Base-by-base conservation (phyloP, 164 flowering plant genomes). In the Vitis riparia region DNA sequence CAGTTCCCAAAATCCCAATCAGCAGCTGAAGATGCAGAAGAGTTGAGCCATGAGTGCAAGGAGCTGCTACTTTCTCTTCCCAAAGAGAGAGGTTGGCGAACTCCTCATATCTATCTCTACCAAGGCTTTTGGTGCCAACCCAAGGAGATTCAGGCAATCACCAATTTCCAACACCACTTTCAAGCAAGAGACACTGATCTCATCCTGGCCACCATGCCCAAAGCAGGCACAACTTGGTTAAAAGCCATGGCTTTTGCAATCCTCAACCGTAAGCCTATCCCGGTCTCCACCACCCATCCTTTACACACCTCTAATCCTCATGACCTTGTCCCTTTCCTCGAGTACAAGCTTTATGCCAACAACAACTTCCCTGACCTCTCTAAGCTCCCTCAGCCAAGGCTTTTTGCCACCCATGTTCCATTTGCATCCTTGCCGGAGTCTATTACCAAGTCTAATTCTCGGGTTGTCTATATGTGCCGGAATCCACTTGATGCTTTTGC, bases 321-420 rank as follows among this genome's bases (percentile, higher is more conserved):
- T 62, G 88, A 83, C n/a, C 84, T 84, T 16, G 82, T 84, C 0
- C 88, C 87, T 8, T 85, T 83, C 71, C 55, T 87, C 11, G 88
- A 83, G 71, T 81, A 76, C 76, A 76, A 80, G 59, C 71, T 85
- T 17, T 81, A 78, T 44, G 75, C 82, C 0, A 67, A 80, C 29
- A 63, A 69, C 37, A 56, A 71, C 5, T 4, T 84, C 16, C 86
- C 88, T 5, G 78, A 79, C 37, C 63, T 82, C 19, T 66, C 75
- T 3, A 14, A 13, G 6, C 59, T 75, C 1, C 60, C 70, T 0
- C 7, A 59, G 3, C 85, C 88, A 1, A 67, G 84, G 51, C 56
- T 81, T 1, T 74, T 83, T 30, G 85, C 78, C 29, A 81, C 88
- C 27, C 87, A 83, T 66, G 62, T 87, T 14, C 88, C 88, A 0